These are phyloP conservation scores for Mucor irregularis DNA, from an alignment of 371 early-diverging fungal genomes.

Conservation along the genomic window DNA sequence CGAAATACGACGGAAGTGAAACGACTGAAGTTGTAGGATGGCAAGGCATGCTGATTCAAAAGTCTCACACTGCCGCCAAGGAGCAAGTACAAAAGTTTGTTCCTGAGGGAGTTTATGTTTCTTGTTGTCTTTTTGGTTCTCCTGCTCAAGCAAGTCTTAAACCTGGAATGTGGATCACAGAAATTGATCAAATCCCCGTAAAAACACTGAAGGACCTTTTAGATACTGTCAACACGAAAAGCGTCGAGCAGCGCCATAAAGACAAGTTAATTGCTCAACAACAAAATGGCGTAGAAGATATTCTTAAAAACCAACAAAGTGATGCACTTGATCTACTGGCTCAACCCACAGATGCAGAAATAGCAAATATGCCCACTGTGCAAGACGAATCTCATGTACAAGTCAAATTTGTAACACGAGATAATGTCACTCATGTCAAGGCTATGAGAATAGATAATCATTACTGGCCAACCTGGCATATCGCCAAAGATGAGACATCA, in stretches of 20 bases:
- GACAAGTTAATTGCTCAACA: slow-evolving; percentile 4
- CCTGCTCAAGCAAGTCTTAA: slow-evolving; percentile 65
- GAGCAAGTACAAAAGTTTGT: slow-evolving; percentile 70
- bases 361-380: slow-evolving; percentile 8
- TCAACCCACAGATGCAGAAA: slow-evolving; percentile 42
- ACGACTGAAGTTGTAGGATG: slow-evolving; percentile 73
- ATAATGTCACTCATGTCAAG: slow-evolving; percentile 51
- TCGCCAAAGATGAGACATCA: slow-evolving; percentile 46
- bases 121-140: slow-evolving; percentile 66
- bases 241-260: slow-evolving; percentile 29
- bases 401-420: slow-evolving; percentile 60
- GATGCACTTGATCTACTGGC: not conserved
- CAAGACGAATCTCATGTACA: slow-evolving; percentile 54
- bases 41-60: slow-evolving; percentile 83
- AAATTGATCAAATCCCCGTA: slow-evolving; percentile 52
- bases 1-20: slow-evolving; percentile 52
- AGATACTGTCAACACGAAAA: slow-evolving; percentile 30
- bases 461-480: slow-evolving; percentile 74
- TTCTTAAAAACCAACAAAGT: not conserved
- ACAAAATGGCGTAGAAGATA: not conserved
- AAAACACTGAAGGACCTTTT: slow-evolving; percentile 49
- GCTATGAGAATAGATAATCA: slow-evolving; percentile 65
- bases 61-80: slow-evolving; percentile 76
- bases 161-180: slow-evolving; percentile 69
- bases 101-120: slow-evolving; percentile 77